Percentiles rank a stretch among this genome's conserved stretches.
phyloP scores from a whole-genome alignment of 345 rosid species.

The Clausena lansium region DNA sequence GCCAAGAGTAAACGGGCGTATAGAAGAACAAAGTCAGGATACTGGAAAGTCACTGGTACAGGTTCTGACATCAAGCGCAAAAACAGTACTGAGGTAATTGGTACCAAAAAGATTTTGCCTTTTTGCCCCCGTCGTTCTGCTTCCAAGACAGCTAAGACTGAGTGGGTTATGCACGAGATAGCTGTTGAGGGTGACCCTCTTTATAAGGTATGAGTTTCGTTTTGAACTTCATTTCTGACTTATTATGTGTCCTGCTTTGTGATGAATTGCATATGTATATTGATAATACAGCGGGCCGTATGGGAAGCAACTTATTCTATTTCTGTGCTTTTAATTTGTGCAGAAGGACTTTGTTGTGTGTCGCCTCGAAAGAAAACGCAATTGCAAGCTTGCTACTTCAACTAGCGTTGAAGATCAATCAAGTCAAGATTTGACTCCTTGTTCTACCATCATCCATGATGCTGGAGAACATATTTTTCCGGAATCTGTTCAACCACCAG shows the following conservation, averaged over 20 bases:
- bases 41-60: constrained; percentile 44
- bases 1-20: constrained; percentile 10
- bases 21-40: constrained; percentile 32
- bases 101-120: constrained; percentile 39
- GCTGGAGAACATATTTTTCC: neutral
- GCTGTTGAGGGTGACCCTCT: neutral
- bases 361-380: neutral
- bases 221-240: neutral
- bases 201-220: neutral
- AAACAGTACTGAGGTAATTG: constrained; percentile 22
- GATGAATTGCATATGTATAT: no score
- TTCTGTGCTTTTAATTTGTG: neutral
- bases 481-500: neutral
- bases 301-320: no score
- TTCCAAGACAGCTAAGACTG: neutral
- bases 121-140: constrained; percentile 3
- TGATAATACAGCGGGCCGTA: neutral
- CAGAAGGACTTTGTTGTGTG: neutral
- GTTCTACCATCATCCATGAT: neutral
- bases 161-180: constrained; percentile 12
- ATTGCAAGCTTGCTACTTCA: neutral
- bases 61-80: constrained; percentile 16
- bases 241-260: no score
- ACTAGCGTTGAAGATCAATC: neutral
- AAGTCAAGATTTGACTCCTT: neutral